Conservation (phyloP, 345 rosid genomes). For the Mercurialis annua region DNA sequence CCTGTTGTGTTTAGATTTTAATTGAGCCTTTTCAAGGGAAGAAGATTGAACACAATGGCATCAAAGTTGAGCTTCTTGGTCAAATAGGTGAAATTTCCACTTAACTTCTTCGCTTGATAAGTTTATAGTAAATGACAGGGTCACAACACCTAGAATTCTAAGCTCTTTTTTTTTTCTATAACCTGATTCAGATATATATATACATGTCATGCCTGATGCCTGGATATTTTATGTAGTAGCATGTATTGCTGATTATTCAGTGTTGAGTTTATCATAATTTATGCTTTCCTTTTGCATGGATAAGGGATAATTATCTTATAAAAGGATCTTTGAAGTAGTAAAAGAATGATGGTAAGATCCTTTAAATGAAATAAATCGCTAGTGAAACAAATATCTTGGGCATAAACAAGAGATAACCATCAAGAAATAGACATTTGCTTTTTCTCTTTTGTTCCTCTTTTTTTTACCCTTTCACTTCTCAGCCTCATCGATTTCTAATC, state of each 20-base stretch:
- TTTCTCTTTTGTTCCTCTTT: no score
- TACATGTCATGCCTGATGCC: not conserved
- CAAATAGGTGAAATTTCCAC: constrained; percentile 54
- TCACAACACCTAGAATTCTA: not conserved
- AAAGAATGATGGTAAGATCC: not conserved
- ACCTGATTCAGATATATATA: not conserved
- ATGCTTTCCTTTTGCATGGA: not conserved
- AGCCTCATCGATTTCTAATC: no score
- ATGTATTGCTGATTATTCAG: not conserved
- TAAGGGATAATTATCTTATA: not conserved
- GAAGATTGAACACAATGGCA: constrained; percentile 92
- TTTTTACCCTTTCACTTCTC: no score
- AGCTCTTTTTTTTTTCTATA: not conserved
- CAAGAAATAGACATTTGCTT: no score
- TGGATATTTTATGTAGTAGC: not conserved
- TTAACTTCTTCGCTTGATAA: not conserved
- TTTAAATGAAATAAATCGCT: not conserved
- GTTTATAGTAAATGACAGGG: not conserved
- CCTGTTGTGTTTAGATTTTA: constrained; percentile 41
- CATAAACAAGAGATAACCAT: not conserved
- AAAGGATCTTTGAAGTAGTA: not conserved
- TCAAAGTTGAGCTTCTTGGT: constrained; percentile 94
- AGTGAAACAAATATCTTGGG: not conserved
- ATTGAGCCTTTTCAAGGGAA: constrained; percentile 90
- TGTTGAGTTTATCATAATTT: not conserved